Evolutionary conservation across 2,329 filamentous ascomycete genomes (phyloP).

Genomic region (Fusarium sp.): DNA sequence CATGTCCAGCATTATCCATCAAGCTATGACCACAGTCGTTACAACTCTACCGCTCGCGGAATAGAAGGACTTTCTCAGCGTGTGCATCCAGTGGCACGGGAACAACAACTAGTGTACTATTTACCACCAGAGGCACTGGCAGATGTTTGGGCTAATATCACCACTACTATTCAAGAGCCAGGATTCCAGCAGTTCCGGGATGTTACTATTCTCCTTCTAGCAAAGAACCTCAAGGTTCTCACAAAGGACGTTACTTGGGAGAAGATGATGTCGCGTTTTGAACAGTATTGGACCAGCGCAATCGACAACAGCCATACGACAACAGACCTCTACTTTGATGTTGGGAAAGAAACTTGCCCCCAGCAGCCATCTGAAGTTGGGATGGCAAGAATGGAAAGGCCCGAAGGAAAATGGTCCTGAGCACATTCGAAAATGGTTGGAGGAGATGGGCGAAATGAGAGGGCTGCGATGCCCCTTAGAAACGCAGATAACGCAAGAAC

Average conservation of each 20-base stretch:
- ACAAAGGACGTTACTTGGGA: background rate
- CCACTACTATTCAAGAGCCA: background rate
- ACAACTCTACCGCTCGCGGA: background rate
- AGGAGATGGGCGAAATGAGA: too few relatives aligned
- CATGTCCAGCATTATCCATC: conserved; percentile 9
- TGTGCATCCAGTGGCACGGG: conserved; percentile 3
- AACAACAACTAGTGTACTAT: background rate
- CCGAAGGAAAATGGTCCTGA: too few relatives aligned
- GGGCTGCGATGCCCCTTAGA: too few relatives aligned
- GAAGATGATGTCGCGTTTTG: background rate
- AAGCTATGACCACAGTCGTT: background rate
- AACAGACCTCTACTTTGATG: background rate
- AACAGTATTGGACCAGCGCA: background rate
- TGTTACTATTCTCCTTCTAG: background rate
- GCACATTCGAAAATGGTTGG: too few relatives aligned
- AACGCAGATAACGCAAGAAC: too few relatives aligned
- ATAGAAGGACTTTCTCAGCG: background rate
- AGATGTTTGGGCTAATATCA: background rate
- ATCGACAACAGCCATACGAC: background rate
- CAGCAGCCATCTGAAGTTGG: background rate
- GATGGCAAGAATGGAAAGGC: too few relatives aligned
- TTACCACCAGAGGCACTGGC: conserved; percentile 1
- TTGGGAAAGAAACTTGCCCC: background rate
- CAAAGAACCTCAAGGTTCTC: background rate
- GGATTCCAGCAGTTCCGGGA: background rate